These are phyloP conservation scores for sunflower (Helianthus annuus) DNA, from an alignment of 129 eudicot genomes.

Conservation along the genomic window DNA sequence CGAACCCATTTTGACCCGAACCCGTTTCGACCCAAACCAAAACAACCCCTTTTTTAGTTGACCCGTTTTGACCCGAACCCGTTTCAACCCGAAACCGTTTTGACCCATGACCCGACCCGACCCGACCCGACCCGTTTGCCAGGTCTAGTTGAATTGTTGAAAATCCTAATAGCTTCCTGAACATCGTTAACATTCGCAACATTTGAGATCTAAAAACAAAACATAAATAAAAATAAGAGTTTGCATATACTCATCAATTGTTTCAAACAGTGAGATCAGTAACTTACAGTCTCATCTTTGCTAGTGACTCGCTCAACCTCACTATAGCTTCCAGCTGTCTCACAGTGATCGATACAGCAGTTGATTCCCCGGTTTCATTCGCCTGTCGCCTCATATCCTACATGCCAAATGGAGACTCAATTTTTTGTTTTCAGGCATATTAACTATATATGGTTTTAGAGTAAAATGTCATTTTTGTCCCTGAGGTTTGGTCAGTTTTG, in stretches of 20 bases:
- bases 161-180: constrained; percentile 75
- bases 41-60: no score
- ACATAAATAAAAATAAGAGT: background rate
- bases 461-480: background rate
- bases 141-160: constrained; percentile 76
- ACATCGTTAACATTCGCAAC: constrained; percentile 78
- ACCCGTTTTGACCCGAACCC: no score
- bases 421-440: background rate
- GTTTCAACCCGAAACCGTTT: no score
- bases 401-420: constrained; percentile 7
- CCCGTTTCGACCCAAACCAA: no score
- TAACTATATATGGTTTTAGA: background rate
- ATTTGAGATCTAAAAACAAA: constrained; percentile 57
- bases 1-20: no score
- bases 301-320: constrained; percentile 92
- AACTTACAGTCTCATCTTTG: constrained; percentile 93
- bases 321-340: constrained; percentile 98
- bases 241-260: no score
- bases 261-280: background rate
- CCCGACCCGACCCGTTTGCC: no score
- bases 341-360: constrained; percentile 96
- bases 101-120: no score
- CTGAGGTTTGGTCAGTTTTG: no score
- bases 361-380: constrained; percentile 91
- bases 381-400: constrained; percentile 96